Evolutionary conservation across 805 yeast genomes (phyloP).

Genomic region (Barnettozyma wickerhamii): DNA sequence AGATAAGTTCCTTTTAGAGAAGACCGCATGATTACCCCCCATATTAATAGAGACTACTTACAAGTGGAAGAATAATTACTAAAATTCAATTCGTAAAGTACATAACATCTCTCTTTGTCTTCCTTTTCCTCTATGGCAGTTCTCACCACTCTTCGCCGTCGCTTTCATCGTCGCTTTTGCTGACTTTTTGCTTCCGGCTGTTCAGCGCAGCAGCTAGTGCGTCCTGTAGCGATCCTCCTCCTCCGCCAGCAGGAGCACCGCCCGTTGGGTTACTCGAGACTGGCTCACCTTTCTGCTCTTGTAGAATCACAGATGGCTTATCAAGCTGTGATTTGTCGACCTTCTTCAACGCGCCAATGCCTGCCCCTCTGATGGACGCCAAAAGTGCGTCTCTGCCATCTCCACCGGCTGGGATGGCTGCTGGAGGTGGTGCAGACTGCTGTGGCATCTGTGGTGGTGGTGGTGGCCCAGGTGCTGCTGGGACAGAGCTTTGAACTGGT

Average conservation of each 20-base stretch:
- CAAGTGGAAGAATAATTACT: too few species aligned
- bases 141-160: constrained; percentile 69
- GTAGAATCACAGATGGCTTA: constrained; percentile 66
- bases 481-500: not conserved
- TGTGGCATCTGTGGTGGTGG: constrained; percentile 32
- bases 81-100: not conserved
- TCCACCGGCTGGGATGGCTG: constrained; percentile 36
- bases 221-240: constrained; percentile 70
- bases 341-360: constrained; percentile 60
- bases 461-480: constrained; percentile 17
- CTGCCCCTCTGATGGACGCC: constrained; percentile 81
- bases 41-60: not conserved
- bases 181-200: constrained; percentile 77
- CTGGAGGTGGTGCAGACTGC: constrained; percentile 23
- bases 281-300: constrained; percentile 66
- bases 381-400: constrained; percentile 74
- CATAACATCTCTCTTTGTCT: not conserved
- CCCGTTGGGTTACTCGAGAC: constrained; percentile 34
- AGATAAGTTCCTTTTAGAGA: constrained; percentile 30
- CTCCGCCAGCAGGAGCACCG: constrained; percentile 41
- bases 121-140: not conserved
- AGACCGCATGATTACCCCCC: not conserved
- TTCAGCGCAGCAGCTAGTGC: constrained; percentile 85
- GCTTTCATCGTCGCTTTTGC: constrained; percentile 78
- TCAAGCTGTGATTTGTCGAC: constrained; percentile 84